Conservation (phyloP, 306 rosid genomes). For the Parietaria judaica region DNA sequence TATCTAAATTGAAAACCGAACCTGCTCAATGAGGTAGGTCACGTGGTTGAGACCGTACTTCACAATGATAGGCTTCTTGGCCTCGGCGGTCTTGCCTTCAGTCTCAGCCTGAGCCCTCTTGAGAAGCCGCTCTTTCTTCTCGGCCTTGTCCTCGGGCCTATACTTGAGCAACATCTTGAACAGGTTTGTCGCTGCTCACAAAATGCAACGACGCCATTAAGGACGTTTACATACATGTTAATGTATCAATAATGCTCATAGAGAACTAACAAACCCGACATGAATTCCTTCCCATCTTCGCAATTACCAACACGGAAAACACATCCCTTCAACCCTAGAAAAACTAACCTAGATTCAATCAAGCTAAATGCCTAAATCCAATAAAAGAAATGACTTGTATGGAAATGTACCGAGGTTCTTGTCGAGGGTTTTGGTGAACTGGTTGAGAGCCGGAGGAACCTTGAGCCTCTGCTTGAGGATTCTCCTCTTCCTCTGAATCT, state of each 20-base stretch:
- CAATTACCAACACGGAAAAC: too few relatives aligned
- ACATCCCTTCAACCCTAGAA: too few relatives aligned
- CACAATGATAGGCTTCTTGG: conserved; percentile 60
- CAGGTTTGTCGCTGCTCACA: conserved; percentile 44
- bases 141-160: conserved; percentile 70
- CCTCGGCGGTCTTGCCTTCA: conserved; percentile 51
- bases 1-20: neutral
- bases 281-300: too few relatives aligned
- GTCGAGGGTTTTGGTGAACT: conserved; percentile 74
- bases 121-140: conserved; percentile 61
- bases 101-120: conserved; percentile 69
- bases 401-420: conserved; percentile 48
- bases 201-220: neutral
- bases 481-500: conserved; percentile 68
- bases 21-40: conserved; percentile 79
- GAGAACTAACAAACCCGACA: too few relatives aligned
- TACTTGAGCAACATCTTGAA: conserved; percentile 74
- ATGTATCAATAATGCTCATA: too few relatives aligned
- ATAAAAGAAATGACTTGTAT: too few relatives aligned
- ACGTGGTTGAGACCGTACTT: conserved; percentile 78
- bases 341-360: too few relatives aligned
- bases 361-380: too few relatives aligned
- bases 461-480: conserved; percentile 72
- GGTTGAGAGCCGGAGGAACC: conserved; percentile 79
- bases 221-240: neutral